Percentiles rank a stretch among this genome's conserved stretches.
Conservation (phyloP, 192 early-diverging fungal species). For the Cladochytrium replicatum region DNA sequence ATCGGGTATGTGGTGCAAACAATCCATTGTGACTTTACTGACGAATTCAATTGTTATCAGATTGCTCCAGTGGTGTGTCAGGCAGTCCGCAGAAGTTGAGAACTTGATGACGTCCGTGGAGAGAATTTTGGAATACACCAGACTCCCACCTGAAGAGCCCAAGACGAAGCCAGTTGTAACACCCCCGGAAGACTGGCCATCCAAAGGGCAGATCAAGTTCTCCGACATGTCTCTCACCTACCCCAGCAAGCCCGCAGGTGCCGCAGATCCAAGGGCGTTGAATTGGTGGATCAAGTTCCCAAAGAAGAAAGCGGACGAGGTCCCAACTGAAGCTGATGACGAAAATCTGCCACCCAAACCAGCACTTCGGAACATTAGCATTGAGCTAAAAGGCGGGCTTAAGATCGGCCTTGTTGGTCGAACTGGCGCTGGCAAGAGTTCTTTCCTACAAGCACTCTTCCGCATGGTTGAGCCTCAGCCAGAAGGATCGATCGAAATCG, state of each 20-base stretch:
- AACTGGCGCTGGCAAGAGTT: constrained; percentile 70
- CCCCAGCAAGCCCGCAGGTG: constrained; percentile 23
- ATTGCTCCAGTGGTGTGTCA: constrained; percentile 27
- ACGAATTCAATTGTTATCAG: constrained; percentile 11
- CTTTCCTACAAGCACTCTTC: constrained; percentile 59
- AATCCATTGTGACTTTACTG: constrained; percentile 9
- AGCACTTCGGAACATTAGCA: constrained; percentile 47
- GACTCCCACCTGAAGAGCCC: constrained; percentile 21
- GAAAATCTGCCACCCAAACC: constrained; percentile 14
- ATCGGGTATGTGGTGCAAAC: constrained; percentile 38
- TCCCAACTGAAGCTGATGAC: background rate
- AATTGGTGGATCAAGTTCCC: too few species aligned
- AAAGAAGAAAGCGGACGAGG: too few species aligned
- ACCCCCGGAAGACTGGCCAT: constrained; percentile 50
- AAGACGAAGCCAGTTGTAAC: constrained; percentile 2
- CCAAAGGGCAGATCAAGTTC: constrained; percentile 45
- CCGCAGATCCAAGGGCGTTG: too few species aligned
- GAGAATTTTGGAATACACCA: constrained; percentile 52
- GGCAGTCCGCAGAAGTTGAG: constrained; percentile 36
- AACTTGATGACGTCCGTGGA: constrained; percentile 54
- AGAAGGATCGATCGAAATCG: constrained; percentile 47
- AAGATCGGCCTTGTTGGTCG: constrained; percentile 80
- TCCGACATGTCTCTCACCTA: constrained; percentile 46
- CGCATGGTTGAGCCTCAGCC: constrained; percentile 56
- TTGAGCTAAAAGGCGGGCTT: constrained; percentile 54